These are phyloP conservation scores for Asterella californica DNA, from an alignment of 225 moss, liverwort and hornwort species.

Conservation along the genomic window DNA sequence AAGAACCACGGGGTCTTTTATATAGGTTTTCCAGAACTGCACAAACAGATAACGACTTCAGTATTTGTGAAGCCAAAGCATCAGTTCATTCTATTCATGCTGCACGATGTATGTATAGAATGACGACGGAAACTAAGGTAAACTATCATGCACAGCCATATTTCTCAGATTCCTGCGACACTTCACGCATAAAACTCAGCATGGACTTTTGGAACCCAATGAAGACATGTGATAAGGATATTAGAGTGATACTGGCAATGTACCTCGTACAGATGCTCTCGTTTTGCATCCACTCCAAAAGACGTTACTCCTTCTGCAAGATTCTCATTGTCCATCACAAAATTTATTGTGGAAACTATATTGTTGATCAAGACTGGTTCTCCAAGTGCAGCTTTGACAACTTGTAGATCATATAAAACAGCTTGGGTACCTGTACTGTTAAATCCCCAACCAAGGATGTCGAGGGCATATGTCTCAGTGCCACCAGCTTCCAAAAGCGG, in stretches of 20 bases:
- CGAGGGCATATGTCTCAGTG: slow-evolving; percentile 72
- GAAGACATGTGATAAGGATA: not conserved
- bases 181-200: not conserved
- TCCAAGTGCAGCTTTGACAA: not conserved
- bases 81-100: too few species aligned
- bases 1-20: slow-evolving; percentile 77
- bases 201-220: not conserved
- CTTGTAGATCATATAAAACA: not conserved
- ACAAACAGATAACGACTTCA: not conserved
- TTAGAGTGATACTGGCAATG: too few species aligned
- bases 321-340: too few species aligned
- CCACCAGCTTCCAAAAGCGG: slow-evolving; percentile 82
- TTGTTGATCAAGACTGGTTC: too few species aligned
- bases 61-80: not conserved
- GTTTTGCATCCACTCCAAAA: slow-evolving; percentile 81
- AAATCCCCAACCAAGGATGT: slow-evolving; percentile 97
- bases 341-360: too few species aligned
- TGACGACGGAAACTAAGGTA: not conserved
- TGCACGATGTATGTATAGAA: too few species aligned
- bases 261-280: slow-evolving; percentile 94
- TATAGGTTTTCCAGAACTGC: slow-evolving; percentile 85
- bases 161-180: too few species aligned
- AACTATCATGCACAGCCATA: too few species aligned
- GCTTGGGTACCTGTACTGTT: slow-evolving; percentile 54
- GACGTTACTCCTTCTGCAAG: slow-evolving; percentile 76